A percentile compares a stretch with the other conserved stretches of the same genome.
phyloP scores from a whole-genome alignment of 768 basidiomycete genomes.

The Agrocybe chaxingu region DNA sequence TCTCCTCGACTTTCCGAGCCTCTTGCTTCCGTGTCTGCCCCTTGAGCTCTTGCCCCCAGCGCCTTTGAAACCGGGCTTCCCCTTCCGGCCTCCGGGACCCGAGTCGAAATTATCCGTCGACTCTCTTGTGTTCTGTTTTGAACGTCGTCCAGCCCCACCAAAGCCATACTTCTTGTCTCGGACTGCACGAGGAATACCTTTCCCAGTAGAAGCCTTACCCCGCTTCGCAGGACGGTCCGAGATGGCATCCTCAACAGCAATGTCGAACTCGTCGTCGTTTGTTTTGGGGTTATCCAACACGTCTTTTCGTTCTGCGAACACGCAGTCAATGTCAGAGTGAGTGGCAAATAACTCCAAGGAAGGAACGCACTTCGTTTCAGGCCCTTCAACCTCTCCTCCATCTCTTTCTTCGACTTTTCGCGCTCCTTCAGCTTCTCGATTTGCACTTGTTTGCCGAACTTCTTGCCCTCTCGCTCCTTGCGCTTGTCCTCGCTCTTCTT shows the following conservation, averaged over 20 bases:
- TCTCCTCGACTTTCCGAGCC: conserved; percentile 14
- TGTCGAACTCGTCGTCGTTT: conserved; percentile 75
- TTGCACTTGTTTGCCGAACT: conserved; percentile 98
- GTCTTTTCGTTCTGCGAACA: conserved; percentile 73
- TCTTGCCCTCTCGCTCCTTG: conserved; percentile 92
- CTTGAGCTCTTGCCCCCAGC: background rate
- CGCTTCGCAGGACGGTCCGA: conserved; percentile 66
- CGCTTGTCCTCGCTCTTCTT: conserved; percentile 91
- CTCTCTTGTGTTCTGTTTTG: conserved; percentile 79
- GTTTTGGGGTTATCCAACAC: conserved; percentile 63
- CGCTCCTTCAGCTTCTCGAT: conserved; percentile 91
- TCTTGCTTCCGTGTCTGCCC: conserved; percentile 2
- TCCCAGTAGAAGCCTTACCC: conserved; percentile 36
- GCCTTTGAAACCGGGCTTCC: background rate
- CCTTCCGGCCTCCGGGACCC: conserved; percentile 21
- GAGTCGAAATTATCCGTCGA: conserved; percentile 75
- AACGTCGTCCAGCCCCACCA: conserved; percentile 62
- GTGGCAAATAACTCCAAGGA: background rate
- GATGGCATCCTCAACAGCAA: conserved; percentile 89
- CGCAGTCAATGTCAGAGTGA: background rate
- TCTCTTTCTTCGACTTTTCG: conserved; percentile 85
- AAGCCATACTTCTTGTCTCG: conserved; percentile 84
- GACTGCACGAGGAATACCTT: conserved; percentile 49
- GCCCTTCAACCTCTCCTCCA: conserved; percentile 81
- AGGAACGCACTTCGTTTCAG: conserved; percentile 80